Evolutionary conservation across 1,139 yeast genomes (phyloP), one percentile per base, ranked within the genome.

Genomic region (Geotrichum candidum): DNA sequence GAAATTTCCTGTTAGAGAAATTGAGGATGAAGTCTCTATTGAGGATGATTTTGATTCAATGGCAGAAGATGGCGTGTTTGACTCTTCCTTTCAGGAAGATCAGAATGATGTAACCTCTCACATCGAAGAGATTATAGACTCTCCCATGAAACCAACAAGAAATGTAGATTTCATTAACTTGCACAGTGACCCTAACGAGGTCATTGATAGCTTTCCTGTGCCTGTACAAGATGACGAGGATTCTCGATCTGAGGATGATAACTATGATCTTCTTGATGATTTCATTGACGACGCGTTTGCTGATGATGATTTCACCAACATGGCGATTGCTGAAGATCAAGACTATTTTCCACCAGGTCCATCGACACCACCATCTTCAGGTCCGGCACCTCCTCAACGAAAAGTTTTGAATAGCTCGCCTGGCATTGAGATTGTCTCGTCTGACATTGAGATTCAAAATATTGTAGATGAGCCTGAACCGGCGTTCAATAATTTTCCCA

Each of bases 341-440:
- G 46, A 41, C 22, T 41, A 41, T 3, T 1, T 41, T 41, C 46
- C 46, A 41, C 22, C 46, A 13, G 7, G n/a, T n/a, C 46, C 46
- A 15, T 41, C 46, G 2, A 41, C 46, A 4, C 46, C 46, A 15
- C 46, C 46, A 15, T 41, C 46, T 41, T 41, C 46, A 41, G 15
- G 29, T 2, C 13, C 18, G n/a, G 33, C 45, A 10, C 23, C 13
- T n/a, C 11, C 5, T 33, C 53, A 23, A 1, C 38, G 27, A 41
- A 1, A 15, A n/a, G n/a, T 41, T 15, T 15, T 15, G 46, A 46
- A 52, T 15, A n/a, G 53, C 3, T 57, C 62, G 10, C 57, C 56
- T 7, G 62, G 59, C 1, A 35, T 53, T 5, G 59, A 60, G 53
- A 53, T 60, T 13, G 51, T 60, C 2, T 56, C 59, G 1, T 60